Evolutionary conservation across 495 filamentous ascomycete species (phyloP).

Genomic region (Aspergillus sclerotiicarbonarius): DNA sequence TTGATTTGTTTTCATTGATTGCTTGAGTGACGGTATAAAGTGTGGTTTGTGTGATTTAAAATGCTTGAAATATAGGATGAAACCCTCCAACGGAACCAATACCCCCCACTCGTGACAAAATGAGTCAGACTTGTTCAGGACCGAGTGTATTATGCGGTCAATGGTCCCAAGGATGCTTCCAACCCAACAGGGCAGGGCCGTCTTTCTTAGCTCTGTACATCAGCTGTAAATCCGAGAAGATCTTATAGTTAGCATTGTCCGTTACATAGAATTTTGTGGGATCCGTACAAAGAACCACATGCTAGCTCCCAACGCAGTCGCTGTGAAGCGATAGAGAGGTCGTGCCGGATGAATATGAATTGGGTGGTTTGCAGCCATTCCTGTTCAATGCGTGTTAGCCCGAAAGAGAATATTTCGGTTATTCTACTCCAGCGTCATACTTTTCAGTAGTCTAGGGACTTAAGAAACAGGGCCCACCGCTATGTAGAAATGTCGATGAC

Average conservation of each 20-base stretch:
- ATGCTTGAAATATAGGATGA: no score
- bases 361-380: constrained; percentile 65
- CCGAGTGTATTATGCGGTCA: constrained; percentile 43
- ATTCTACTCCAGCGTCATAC: background rate
- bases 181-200: constrained; percentile 79
- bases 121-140: background rate
- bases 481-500: background rate
- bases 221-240: constrained; percentile 51
- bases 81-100: no score
- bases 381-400: constrained; percentile 17
- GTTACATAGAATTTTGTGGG: constrained; percentile 4
- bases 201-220: constrained; percentile 98
- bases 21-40: no score
- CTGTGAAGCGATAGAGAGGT: constrained; percentile 77
- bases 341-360: constrained; percentile 70
- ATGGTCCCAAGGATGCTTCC: constrained; percentile 99
- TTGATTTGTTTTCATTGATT: no score
- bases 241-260: constrained; percentile 17
- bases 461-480: background rate
- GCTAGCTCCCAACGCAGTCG: constrained; percentile 82
- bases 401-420: background rate
- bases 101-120: no score
- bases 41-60: no score
- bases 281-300: constrained; percentile 98
- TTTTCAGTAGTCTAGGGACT: background rate